Conservation (phyloP, 2,329 filamentous ascomycete species). For the Metarhizium guizhouense region DNA sequence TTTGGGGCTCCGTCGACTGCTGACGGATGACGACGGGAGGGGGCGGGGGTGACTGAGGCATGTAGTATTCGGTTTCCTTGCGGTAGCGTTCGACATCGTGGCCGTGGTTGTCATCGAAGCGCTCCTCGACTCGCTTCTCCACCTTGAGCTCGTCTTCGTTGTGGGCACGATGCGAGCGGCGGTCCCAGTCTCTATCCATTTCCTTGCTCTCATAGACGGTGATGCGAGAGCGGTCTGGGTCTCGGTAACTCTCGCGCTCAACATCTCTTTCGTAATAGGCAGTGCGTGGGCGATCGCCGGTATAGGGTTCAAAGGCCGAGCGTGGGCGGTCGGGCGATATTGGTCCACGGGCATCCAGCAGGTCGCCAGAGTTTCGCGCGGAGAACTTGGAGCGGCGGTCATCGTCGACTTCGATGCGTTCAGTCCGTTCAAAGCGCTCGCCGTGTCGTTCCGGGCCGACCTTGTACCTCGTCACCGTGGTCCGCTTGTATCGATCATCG, state of each 20-base stretch:
- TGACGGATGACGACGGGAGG: slow-evolving; percentile 49
- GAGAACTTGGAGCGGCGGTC: slow-evolving; percentile 36
- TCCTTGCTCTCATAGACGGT: slow-evolving; percentile 26
- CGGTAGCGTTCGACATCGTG: slow-evolving; percentile 50
- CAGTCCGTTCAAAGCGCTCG: slow-evolving; percentile 30
- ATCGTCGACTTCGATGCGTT: slow-evolving; percentile 35
- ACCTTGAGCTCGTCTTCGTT: slow-evolving; percentile 44
- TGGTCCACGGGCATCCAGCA: slow-evolving; percentile 30
- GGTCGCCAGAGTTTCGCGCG: slow-evolving; percentile 31
- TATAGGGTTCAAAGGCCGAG: slow-evolving; percentile 37
- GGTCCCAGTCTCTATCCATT: slow-evolving; percentile 34
- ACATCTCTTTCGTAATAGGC: slow-evolving; percentile 37
- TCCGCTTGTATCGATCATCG: slow-evolving; percentile 36
- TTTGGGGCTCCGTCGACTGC: slow-evolving; percentile 44
- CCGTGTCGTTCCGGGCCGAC: slow-evolving; percentile 31
- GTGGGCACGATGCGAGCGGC: slow-evolving; percentile 28
- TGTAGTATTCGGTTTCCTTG: slow-evolving; percentile 55
- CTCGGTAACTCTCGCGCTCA: slow-evolving; percentile 24
- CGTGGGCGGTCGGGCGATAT: slow-evolving; percentile 39
- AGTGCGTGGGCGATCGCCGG: slow-evolving; percentile 27
- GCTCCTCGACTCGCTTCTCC: slow-evolving; percentile 44
- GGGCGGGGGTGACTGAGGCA: slow-evolving; percentile 38
- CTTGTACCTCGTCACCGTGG: slow-evolving; percentile 46
- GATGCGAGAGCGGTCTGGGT: slow-evolving; percentile 20
- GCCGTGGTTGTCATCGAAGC: slow-evolving; percentile 33